phyloP scores from a whole-genome alignment of 139 green algal species.

The Zygnema circumcarinatum region DNA sequence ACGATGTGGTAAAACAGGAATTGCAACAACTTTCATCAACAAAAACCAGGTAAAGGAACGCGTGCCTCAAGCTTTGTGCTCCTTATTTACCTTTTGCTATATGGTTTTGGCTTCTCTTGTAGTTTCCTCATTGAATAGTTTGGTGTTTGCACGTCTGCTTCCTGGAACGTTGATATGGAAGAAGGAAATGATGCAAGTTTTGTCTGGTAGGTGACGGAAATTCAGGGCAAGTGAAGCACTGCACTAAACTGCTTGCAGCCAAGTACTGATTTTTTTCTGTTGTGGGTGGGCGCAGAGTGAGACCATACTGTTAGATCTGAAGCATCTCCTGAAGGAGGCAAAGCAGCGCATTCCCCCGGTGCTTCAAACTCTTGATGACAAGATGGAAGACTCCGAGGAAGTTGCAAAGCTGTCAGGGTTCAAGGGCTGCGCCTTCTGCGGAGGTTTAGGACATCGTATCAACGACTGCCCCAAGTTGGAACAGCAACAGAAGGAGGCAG shows the following conservation, averaged over 20 bases:
- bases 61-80: not conserved
- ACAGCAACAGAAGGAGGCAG: conserved; percentile 55
- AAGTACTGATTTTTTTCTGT: not conserved
- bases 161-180: not conserved
- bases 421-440: conserved; percentile 94
- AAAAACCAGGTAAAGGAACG: conserved; percentile 73
- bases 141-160: not conserved
- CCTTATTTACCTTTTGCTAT: not conserved
- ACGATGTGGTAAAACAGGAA: conserved; percentile 93
- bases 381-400: conserved; percentile 63
- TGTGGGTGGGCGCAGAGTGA: conserved; percentile 70
- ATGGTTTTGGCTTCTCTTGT: not conserved
- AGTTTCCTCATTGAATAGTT: not conserved
- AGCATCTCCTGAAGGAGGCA: conserved; percentile 95
- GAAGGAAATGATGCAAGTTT: not conserved
- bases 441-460: conserved; percentile 95
- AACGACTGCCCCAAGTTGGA: conserved; percentile 93
- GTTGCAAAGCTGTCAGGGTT: conserved; percentile 56
- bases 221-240: no score
- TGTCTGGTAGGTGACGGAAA: no score
- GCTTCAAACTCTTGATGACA: conserved; percentile 79
- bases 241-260: no score
- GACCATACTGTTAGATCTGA: conserved; percentile 95
- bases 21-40: conserved; percentile 99
- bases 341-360: conserved; percentile 79